Evolutionary conservation across 2,329 filamentous ascomycete species (phyloP).

Genomic region (Fusarium decemcellulare): DNA sequence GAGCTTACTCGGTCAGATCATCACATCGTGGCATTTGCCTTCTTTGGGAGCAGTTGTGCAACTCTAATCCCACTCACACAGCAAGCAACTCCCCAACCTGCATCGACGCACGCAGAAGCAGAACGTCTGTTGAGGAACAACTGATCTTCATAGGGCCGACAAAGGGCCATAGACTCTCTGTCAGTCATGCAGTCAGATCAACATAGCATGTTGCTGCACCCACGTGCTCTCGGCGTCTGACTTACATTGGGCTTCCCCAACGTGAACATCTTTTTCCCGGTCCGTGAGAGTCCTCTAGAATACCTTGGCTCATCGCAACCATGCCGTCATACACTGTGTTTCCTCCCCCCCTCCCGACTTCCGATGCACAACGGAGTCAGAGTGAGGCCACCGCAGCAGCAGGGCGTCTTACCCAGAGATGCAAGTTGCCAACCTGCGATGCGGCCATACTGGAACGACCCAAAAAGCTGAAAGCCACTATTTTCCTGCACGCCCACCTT

Average conservation of each 20-base stretch:
- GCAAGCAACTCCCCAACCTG: slow-evolving; percentile 1
- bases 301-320: neutral
- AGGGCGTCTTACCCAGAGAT: neutral
- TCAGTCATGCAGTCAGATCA: slow-evolving; percentile 22
- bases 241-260: neutral
- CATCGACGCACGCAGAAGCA: neutral
- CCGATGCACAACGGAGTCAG: slow-evolving; percentile 13
- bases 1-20: slow-evolving; percentile 11
- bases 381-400: neutral
- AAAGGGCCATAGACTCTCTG: neutral
- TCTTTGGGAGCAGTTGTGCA: neutral
- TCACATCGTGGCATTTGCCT: neutral
- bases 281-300: neutral
- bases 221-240: slow-evolving; percentile 22
- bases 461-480: too few relatives aligned
- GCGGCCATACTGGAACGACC: too few relatives aligned
- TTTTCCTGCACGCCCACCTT: too few relatives aligned
- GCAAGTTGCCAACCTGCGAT: too few relatives aligned
- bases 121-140: neutral
- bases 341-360: slow-evolving; percentile 16
- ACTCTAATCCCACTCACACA: slow-evolving; percentile 4
- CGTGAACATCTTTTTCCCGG: neutral
- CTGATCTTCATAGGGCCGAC: neutral
- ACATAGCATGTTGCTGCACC: slow-evolving; percentile 20
- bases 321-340: slow-evolving; percentile 21